Base-by-base conservation (phyloP, 2,329 filamentous ascomycete species). In the Samsoniella hepiali region DNA sequence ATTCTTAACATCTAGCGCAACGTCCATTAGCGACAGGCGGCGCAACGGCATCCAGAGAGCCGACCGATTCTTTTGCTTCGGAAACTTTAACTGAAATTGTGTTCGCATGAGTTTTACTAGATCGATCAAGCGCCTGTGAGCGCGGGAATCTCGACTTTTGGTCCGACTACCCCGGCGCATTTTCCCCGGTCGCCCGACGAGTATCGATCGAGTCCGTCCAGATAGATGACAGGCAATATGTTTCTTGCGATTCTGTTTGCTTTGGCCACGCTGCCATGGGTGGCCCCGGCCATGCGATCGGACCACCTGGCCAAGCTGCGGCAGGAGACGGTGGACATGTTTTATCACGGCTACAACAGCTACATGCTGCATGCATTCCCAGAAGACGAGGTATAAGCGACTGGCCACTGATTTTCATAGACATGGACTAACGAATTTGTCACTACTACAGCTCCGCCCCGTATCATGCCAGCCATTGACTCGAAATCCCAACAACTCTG, bases 301-400 rank as follows among this genome's bases (percentile, higher is more conserved):
- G 79, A 78, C 64, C 81, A 79, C 69, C 78, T 88, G 64, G 79
- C 80, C 56, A 77, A 82, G 69, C 74, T 89, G 70, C 82, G 86
- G 60, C 80, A 79, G 67, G 82, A 87, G 64, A 87, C 86, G 11
- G 84, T 87, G 64, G 83, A 91, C 69, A 92, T 98, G 84, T 98
- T 98, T 80, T 97, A 96, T 76, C 95, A 99, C 81, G 95, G 95
- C 65, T 98, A 88, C 79, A 88, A 93, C 77, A 96, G 94, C 76
- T 99, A 99, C 80, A 95, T 97, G 88, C 79, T 85, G 68, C 83
- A 96, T 76, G 95, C 93, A 64, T 99, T 97, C 72, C 95, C 95
- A 13, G 95, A 98, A 76, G 95, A 99, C 72, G 95, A 95, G 84
- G 86, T 88, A 65, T 44, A 70, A 11, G 42, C 32, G n/a, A 47